phyloP scores from a whole-genome alignment of 2,329 filamentous ascomycete genomes.

The Mycosphaerella arachidis region DNA sequence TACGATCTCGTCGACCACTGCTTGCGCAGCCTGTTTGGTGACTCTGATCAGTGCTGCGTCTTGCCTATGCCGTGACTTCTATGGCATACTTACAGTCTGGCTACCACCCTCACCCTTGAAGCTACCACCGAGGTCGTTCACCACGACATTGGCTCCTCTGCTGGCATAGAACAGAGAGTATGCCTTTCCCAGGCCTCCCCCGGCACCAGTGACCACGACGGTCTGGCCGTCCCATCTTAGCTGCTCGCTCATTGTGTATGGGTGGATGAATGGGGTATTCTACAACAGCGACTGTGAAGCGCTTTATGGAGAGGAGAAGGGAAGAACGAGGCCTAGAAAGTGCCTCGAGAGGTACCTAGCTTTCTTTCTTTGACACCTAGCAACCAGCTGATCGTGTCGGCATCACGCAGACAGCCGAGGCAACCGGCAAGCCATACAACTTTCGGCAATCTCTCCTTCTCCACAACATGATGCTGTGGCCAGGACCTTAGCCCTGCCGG shows the following conservation, averaged over 20 bases:
- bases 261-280: constrained; percentile 1
- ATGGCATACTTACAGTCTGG: constrained; percentile 46
- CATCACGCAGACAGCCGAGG: not conserved
- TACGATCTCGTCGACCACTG: constrained; percentile 78
- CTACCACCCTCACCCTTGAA: constrained; percentile 90
- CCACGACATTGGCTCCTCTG: constrained; percentile 87
- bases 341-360: not conserved
- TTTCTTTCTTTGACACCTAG: not conserved
- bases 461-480: not conserved
- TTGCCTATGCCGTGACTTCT: not conserved
- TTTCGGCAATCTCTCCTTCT: not conserved
- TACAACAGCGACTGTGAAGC: constrained; percentile 3
- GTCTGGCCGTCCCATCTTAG: constrained; percentile 84
- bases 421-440: not conserved
- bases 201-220: constrained; percentile 81
- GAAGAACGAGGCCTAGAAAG: not conserved
- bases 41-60: constrained; percentile 4
- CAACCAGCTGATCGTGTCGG: constrained; percentile 1
- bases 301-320: constrained; percentile 4
- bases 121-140: constrained; percentile 91
- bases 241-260: constrained; percentile 55
- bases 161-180: constrained; percentile 88
- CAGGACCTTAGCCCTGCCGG: not conserved
- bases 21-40: constrained; percentile 65
- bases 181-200: constrained; percentile 74